Evolutionary conservation across 83 land plant species (phyloP), one percentile per base, ranked within the genome.

Genomic region (Isoetes engelmannii): DNA sequence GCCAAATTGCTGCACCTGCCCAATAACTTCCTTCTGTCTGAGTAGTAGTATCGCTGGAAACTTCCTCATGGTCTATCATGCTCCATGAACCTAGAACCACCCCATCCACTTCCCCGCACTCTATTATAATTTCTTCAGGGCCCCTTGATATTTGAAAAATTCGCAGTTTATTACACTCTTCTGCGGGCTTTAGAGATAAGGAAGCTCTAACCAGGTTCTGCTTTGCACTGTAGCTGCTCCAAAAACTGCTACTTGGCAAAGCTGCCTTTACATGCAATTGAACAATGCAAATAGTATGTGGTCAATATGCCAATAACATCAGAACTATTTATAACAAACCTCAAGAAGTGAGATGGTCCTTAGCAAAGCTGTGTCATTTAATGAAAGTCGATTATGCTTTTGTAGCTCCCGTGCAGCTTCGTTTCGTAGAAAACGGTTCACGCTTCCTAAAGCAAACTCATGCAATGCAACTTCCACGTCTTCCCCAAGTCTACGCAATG

Each of bases 41-140:
- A 46, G 69, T 61, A 43, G 76, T 83, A 60, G 79, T 83, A 37
- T 81, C 75, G 47, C 48, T 67, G 0, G 5, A 78, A 68, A 70
- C 57, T 41, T 57, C 61, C 46, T 75, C 74, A 47, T 41, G 51
- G 51, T 74, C 75, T 13, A 69, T 21, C 65, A 58, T 69, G 69
- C 79, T 54, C 99, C 99, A 95, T 7, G 85, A 74, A 75, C 93
- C 99, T 50, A 88, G 56, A 61, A 91, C 89, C 65, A 84, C 97
- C 46, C 99, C 99, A 80, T 95, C 91, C 68, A 88, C 72, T 61
- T 95, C 99, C 45, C 89, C 93, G 76, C 97, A 95, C 43, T 79
- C 67, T 44, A 95, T 79, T 12, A 50, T 44, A 67, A 67, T 46
- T 69, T 73, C 72, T 15, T 62, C 49, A 48, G 45, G 63, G 10